Evolutionary conservation across 2,329 filamentous ascomycete species (phyloP), one percentile per base, ranked within the genome.

Genomic region (Albifimbria verrucaria): DNA sequence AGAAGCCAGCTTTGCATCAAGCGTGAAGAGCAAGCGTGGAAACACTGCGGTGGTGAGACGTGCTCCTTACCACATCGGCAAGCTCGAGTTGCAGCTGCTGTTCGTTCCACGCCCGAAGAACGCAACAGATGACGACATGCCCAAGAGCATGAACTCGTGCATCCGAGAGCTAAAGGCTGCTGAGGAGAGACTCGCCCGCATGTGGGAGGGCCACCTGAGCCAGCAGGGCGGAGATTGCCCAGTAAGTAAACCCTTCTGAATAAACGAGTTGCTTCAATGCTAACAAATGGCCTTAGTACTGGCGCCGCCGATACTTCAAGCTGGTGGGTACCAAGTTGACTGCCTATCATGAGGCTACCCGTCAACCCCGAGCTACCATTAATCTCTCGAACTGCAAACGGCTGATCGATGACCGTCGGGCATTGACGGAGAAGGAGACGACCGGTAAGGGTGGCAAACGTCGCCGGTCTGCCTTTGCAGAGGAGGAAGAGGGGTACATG

Each of bases 401-500:
- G 59, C 77, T 99, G 48, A 96, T 99, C 58, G 94, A 99, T 66
- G 94, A 99, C 69, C 89, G 91, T 53, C 86, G 86, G 20, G 81
- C 89, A 20, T 78, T 99, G 47, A 90, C 87, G 7, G 89, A 96
- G 64, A 92, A 90, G 60, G 90, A 95, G 66, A 90, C 87, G 1
- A 86, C 81, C 15, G 88, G 87, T 53, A 89, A 86, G 67, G 83
- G 82, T 58, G 90, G 91, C 52, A 87, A 85, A 61, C 88, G 94
- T 43, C 88, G 94, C 52, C 92, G 95, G 70, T 97, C 92, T 28
- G 94, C 90, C 11, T 99, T 99, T 70, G 92, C 93, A 2, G 94
- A 97, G 71, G 94, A 99, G 60, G 94, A 99, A 73, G 94, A 99
- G 68, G 94, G 94, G 42, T 99, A 99, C 77, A 96, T 97, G 89